Evolutionary conservation across 176 grass and related monocot genomes (phyloP).

Genomic region (Eragrostis nindensis): DNA sequence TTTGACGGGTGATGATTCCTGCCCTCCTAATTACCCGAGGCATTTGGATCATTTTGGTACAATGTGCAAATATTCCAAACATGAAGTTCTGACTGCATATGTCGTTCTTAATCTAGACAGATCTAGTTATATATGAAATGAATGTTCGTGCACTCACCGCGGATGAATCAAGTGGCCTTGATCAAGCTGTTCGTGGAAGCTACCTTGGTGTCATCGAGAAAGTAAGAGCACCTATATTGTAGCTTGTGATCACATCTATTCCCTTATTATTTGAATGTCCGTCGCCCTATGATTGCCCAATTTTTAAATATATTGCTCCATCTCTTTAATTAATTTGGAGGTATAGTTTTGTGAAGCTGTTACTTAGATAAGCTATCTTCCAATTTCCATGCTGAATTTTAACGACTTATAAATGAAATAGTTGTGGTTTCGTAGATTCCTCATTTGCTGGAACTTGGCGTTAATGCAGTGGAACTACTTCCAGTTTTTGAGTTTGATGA

Average conservation of each 20-base stretch:
- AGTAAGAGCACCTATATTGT: constrained; percentile 50
- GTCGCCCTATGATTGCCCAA: neutral
- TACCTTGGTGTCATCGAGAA: constrained; percentile 97
- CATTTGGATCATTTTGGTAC: constrained; percentile 46
- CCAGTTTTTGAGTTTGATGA: constrained; percentile 99
- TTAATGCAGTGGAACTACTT: constrained; percentile 94
- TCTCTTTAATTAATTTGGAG: constrained; percentile 1
- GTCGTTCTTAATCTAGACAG: constrained; percentile 69
- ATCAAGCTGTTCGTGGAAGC: constrained; percentile 67
- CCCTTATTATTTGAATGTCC: neutral
- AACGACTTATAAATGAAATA: constrained; percentile 41
- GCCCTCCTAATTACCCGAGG: constrained; percentile 89
- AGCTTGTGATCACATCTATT: neutral
- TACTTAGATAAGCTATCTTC: constrained; percentile 9
- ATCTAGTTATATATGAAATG: constrained; percentile 99
- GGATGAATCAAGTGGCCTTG: constrained; percentile 74
- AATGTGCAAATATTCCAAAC: constrained; percentile 21
- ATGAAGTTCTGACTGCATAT: constrained; percentile 39
- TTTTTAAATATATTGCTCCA: neutral
- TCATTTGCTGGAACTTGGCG: constrained; percentile 89
- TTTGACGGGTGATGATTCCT: constrained; percentile 88
- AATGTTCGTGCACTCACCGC: constrained; percentile 87
- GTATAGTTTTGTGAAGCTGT: constrained; percentile 30
- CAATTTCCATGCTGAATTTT: constrained; percentile 28
- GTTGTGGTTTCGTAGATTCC: constrained; percentile 78